Percentiles rank a stretch among this genome's conserved stretches.
These are phyloP conservation scores for Plantago major DNA, from an alignment of 257 asterid genomes.

Conservation along the genomic window DNA sequence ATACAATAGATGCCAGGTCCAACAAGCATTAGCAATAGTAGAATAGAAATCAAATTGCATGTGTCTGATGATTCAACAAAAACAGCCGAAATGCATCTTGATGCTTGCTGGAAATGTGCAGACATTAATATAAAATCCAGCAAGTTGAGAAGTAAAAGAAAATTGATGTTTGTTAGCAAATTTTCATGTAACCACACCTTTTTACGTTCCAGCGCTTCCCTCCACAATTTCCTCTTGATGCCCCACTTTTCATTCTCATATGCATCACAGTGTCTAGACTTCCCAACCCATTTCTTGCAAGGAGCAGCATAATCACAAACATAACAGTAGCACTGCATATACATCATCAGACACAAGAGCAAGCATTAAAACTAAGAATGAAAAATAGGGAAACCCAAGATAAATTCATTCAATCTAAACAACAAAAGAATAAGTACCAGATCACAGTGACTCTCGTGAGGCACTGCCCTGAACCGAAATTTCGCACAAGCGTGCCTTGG, in stretches of 20 bases:
- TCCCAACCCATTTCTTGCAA: slow-evolving; percentile 9
- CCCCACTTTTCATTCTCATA: not conserved
- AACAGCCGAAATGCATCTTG: too few species aligned
- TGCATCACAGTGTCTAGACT: slow-evolving; percentile 4
- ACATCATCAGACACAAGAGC: not conserved
- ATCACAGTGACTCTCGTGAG: slow-evolving; percentile 31
- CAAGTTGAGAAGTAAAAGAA: not conserved
- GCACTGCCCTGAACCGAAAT: slow-evolving; percentile 30
- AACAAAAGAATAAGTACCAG: slow-evolving; percentile 1
- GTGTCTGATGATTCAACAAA: too few species aligned
- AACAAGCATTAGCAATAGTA: too few species aligned
- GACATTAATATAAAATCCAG: too few species aligned
- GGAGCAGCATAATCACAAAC: slow-evolving; percentile 5
- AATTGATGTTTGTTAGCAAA: not conserved
- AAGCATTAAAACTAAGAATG: not conserved
- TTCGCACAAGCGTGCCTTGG: slow-evolving; percentile 38
- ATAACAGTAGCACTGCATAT: slow-evolving; percentile 9
- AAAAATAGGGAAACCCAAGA: too few species aligned
- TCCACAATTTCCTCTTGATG: not conserved
- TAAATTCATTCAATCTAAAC: not conserved
- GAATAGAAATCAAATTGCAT: too few species aligned
- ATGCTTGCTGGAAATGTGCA: too few species aligned
- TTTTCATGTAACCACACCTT: not conserved
- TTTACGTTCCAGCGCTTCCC: slow-evolving; percentile 3
- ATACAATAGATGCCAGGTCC: too few species aligned